Evolutionary conservation across 495 filamentous ascomycete genomes (phyloP).

Genomic region (Lophiotrema nucula): DNA sequence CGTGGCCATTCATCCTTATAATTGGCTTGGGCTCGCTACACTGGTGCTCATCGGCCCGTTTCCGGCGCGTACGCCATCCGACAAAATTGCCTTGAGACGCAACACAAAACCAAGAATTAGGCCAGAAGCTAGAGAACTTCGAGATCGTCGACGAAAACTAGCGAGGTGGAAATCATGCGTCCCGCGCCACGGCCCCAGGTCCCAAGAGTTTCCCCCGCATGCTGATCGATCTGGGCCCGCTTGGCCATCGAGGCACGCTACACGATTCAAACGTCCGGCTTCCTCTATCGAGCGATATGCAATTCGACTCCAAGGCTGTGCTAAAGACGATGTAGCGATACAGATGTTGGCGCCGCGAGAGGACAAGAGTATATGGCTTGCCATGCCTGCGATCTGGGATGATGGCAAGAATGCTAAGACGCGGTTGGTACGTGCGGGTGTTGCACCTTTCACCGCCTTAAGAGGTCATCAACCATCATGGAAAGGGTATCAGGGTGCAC

Average conservation of each 20-base stretch:
- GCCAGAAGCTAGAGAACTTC: neutral
- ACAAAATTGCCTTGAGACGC: too few species aligned
- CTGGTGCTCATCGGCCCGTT: too few species aligned
- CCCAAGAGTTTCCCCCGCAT: neutral
- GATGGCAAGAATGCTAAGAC: neutral
- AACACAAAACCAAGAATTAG: neutral
- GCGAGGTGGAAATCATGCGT: neutral
- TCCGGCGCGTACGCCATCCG: neutral
- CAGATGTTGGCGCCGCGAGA: neutral
- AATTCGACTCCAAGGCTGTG: neutral
- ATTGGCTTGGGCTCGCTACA: too few species aligned
- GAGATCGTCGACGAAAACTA: neutral
- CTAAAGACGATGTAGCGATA: neutral
- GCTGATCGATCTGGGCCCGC: neutral
- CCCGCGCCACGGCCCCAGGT: neutral
- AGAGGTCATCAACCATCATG: neutral
- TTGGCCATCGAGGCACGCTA: neutral
- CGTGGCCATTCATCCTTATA: too few species aligned
- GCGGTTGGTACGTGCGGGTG: neutral
- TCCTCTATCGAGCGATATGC: neutral
- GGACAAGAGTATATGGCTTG: neutral
- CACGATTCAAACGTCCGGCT: neutral
- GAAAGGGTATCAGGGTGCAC: neutral
- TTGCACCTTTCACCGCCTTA: neutral
- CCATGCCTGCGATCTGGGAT: neutral